A percentile compares a stretch with the other conserved stretches of the same genome.
These are phyloP conservation scores for Spinellus fusiger DNA, from an alignment of 192 early-diverging fungal species.

Conservation along the genomic window DNA sequence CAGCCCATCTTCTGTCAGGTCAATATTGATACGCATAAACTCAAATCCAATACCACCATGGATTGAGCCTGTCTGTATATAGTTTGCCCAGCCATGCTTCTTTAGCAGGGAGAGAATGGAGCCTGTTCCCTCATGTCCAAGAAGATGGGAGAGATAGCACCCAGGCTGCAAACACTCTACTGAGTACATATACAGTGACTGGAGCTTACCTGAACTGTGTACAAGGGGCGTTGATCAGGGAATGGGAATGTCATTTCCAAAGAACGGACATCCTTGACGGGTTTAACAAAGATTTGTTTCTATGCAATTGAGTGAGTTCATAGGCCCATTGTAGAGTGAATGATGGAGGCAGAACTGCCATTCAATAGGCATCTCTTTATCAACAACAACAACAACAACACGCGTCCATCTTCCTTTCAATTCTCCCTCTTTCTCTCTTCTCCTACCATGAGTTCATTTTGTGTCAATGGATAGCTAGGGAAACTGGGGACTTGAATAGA, in stretches of 20 bases:
- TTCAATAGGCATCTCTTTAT: not conserved
- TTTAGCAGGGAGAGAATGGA: constrained; percentile 84
- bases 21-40: constrained; percentile 79
- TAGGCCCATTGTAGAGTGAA: not conserved
- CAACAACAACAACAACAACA: too few relatives aligned
- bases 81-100: constrained; percentile 85
- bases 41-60: constrained; percentile 66
- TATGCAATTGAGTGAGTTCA: constrained; percentile 32
- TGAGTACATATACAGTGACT: not conserved
- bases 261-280: constrained; percentile 76
- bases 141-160: constrained; percentile 77
- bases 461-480: constrained; percentile 67
- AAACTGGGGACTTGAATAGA: constrained; percentile 63
- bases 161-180: constrained; percentile 49
- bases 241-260: constrained; percentile 83
- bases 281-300: constrained; percentile 65
- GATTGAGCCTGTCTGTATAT: constrained; percentile 58
- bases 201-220: constrained; percentile 32
- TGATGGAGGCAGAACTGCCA: not conserved
- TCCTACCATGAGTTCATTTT: constrained; percentile 60
- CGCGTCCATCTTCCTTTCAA: too few relatives aligned
- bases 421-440: too few relatives aligned
- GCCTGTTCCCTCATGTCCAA: constrained; percentile 89
- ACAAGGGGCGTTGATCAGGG: constrained; percentile 65
- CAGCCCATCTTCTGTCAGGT: constrained; percentile 81